Conservation (phyloP, 2,329 filamentous ascomycete species). For the Cryoendolithus antarcticus region DNA sequence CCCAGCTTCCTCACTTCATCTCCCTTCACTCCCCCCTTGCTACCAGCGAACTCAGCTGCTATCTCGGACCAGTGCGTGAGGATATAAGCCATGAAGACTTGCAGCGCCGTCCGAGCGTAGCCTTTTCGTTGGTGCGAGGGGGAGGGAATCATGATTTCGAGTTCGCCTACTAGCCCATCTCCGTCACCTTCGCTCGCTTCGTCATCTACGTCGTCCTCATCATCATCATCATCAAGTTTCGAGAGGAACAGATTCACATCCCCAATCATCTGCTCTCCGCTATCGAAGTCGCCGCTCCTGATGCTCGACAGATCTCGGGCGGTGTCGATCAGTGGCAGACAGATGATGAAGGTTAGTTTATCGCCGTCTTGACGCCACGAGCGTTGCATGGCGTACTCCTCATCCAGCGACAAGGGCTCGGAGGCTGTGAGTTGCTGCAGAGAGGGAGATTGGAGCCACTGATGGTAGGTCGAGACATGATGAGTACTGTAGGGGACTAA, state of each 20-base stretch:
- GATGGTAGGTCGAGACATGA: conserved; percentile 74
- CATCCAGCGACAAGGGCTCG: conserved; percentile 62
- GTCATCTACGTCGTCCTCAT: conserved; percentile 27
- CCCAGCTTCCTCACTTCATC: conserved; percentile 16
- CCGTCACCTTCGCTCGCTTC: conserved; percentile 31
- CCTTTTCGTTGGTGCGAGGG: conserved; percentile 47
- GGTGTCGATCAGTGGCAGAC: conserved; percentile 29
- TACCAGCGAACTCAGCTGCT: conserved; percentile 40
- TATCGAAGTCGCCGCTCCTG: conserved; percentile 36
- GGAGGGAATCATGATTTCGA: conserved; percentile 77
- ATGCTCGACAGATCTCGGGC: not conserved
- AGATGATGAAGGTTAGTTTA: conserved; percentile 88
- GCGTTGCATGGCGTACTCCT: conserved; percentile 84
- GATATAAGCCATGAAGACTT: conserved; percentile 60
- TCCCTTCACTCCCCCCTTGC: conserved; percentile 3
- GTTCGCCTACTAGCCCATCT: conserved; percentile 47
- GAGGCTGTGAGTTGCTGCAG: conserved; percentile 80
- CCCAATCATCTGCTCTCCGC: conserved; percentile 35
- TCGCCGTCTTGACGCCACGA: conserved; percentile 72
- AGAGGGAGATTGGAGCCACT: conserved; percentile 81
- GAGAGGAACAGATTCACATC: conserved; percentile 60
- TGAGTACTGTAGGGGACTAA: conserved; percentile 73
- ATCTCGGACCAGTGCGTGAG: conserved; percentile 40
- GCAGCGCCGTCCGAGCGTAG: conserved; percentile 51
- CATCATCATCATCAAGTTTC: conserved; percentile 34